Base-by-base conservation (phyloP, 192 early-diverging fungal genomes). In the Lobosporangium transversale region DNA sequence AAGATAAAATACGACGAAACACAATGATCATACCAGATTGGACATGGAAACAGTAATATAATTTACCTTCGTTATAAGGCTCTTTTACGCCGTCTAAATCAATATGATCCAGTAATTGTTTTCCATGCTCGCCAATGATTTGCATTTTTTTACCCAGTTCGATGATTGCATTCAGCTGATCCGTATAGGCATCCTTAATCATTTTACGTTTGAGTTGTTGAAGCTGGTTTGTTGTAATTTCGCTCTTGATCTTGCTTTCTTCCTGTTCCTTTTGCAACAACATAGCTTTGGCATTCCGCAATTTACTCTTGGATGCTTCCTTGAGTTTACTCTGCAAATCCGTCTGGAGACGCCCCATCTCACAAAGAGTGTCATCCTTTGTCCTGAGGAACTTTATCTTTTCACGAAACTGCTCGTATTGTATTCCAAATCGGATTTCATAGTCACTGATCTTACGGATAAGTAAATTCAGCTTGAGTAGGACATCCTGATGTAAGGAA, bases 41-140 rank as follows among this genome's bases (percentile, higher is more conserved):
- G n/a, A n/a, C n/a, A n/a, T n/a, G n/a, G n/a, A n/a, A n/a, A n/a
- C 17, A 48, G 9, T 21, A 27, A 21, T 10, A 35, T 33, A 10
- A 65, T 26, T 62, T 60, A 65, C 70, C 70, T 44, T 74, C 60
- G 4, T 52, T 24, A n/a, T 55, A 59, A 37, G 50, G 18, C 0
- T 10, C 21, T 7, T 35, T 24, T 26, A 52, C 26, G 35, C 73
- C 44, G 8, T 27, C 21, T 8, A 51, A 7, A 27, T 76, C 63
- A 30, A 76, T 76, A 30, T 76, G 65, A 0, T 76, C 64, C 47
- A 76, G 23, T 29, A 76, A 26, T 40, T 57, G 58, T 33, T 56
- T 54, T 33, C 81, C 81, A 37, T 79, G 78, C 17, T 79, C 76
- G 21, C 66, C 63, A 62, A 82, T 79, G 43, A 82, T 79, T n/a